Evolutionary conservation across 345 rosid genomes (phyloP).

Genomic region (Orychophragmus violaceus): DNA sequence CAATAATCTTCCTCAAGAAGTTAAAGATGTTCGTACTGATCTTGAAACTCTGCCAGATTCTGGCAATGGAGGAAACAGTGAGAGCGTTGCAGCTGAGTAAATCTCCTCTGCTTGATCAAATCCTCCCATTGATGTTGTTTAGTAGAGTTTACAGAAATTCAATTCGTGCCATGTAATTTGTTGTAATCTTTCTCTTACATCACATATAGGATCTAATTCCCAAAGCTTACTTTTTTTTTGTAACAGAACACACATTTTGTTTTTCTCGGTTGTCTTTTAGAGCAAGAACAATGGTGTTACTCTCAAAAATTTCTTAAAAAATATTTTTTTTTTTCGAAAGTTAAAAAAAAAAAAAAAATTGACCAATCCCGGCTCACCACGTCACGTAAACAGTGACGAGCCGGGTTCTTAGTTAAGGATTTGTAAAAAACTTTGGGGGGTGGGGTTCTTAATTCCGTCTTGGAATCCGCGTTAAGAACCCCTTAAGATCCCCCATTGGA

Average conservation of each 20-base stretch:
- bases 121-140: constrained; percentile 6
- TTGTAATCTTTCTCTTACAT: constrained; percentile 12
- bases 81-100: constrained; percentile 44
- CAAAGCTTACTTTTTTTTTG: not conserved
- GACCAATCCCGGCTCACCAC: no score
- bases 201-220: not conserved
- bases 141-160: constrained; percentile 15
- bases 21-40: constrained; percentile 48
- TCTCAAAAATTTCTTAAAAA: no score
- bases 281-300: no score
- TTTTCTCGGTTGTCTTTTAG: no score
- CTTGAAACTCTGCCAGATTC: constrained; percentile 59
- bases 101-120: not conserved
- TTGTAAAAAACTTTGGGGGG: no score
- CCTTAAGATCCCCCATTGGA: no score
- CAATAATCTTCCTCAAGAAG: constrained; percentile 39
- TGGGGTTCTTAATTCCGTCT: no score
- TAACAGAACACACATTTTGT: not conserved
- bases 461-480: no score
- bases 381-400: no score
- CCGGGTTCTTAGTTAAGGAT: no score
- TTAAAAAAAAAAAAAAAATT: no score
- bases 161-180: constrained; percentile 21
- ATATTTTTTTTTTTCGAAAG: no score
- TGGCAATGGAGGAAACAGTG: constrained; percentile 33